Evolutionary conservation across 805 yeast genomes (phyloP).

Genomic region (Blastobotrys robertii): DNA sequence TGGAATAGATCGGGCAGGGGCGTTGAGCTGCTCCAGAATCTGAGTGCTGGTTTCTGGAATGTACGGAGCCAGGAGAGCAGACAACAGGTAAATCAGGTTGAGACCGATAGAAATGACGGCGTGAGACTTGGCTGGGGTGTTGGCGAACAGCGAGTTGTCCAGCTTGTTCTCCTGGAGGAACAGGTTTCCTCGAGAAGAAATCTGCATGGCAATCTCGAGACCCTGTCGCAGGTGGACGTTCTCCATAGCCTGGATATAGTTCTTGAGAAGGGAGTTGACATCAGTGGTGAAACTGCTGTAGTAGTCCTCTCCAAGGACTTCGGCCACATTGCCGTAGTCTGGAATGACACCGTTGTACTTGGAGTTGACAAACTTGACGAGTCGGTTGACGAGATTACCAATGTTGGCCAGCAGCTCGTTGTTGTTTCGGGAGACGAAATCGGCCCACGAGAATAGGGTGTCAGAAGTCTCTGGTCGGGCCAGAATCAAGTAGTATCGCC

Average conservation of each 20-base stretch:
- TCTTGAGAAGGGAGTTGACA: conserved; percentile 48
- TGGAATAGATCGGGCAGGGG: conserved; percentile 69
- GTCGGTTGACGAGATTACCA: conserved; percentile 94
- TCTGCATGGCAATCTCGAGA: conserved; percentile 80
- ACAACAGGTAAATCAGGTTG: conserved; percentile 77
- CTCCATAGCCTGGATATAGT: conserved; percentile 67
- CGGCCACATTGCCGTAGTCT: conserved; percentile 36
- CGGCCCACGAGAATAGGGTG: conserved; percentile 95
- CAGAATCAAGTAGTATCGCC: conserved; percentile 93
- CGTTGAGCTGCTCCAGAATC: conserved; percentile 72
- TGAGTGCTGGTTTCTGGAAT: conserved; percentile 75
- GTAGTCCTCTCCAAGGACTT: conserved; percentile 39
- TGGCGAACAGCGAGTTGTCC: conserved; percentile 74
- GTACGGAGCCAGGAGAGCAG: conserved; percentile 74
- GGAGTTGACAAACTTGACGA: conserved; percentile 68
- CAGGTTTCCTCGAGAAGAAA: conserved; percentile 87
- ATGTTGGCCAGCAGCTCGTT: conserved; percentile 88
- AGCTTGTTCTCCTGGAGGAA: conserved; percentile 94
- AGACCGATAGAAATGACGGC: conserved; percentile 89
- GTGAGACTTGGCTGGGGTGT: conserved; percentile 71
- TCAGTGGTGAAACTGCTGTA: conserved; percentile 37
- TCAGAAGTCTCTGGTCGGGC: conserved; percentile 94
- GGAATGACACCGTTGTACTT: conserved; percentile 91
- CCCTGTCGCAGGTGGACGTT: conserved; percentile 77
- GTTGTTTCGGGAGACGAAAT: conserved; percentile 89